Evolutionary conservation across 768 basidiomycete species (phyloP), one percentile per base, ranked within the genome.

Genomic region (Agrocybe chaxingu): DNA sequence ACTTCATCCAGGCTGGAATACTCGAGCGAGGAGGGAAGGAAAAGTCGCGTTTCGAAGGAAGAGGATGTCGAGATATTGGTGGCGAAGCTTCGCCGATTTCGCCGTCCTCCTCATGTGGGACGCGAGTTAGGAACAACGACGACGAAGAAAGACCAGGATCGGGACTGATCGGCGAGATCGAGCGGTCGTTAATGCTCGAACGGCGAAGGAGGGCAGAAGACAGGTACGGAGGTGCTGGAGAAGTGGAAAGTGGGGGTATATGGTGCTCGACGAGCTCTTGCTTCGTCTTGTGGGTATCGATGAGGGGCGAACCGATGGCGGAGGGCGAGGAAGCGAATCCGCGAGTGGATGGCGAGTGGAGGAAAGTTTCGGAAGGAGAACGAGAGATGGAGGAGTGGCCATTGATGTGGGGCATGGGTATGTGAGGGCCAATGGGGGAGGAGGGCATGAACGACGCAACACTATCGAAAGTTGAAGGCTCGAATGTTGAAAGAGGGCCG

Each of bases 81-180:
- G 57, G 56, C 0, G 61, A 52, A 0, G 57, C 52, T 12, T 60
- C 54, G 8, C 55, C 59, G 16, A 81, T 80, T 61, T 81, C 80
- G 4, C 79, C 79, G 35, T 81, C 80, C 60, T 81, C 80, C 18
- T 75, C 39, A 1, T 39, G 32, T 41, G 44, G 38, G 16, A 24
- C 5, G 1, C 24, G 24, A 24, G 24, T 24, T 24, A 5, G 2
- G 24, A 24, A 24, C 24, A 24, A 24, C 44, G 50, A 9, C 37
- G 50, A 7, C 7, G 19, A 41, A 42, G 33, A 39, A 18, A 16
- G 9, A 29, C 30, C 31, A 5, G 33, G 18, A 38, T 50, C 44
- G 48, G 32, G 48, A 37, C 16, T 47, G 13, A 48, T 45, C 11
- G 29, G 42, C 34, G 44, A 34, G 48, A 29, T 16, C 11, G 30